Evolutionary conservation across 352 stramenopile genomes (phyloP).

Genomic region (Phytophthora megakarya): DNA sequence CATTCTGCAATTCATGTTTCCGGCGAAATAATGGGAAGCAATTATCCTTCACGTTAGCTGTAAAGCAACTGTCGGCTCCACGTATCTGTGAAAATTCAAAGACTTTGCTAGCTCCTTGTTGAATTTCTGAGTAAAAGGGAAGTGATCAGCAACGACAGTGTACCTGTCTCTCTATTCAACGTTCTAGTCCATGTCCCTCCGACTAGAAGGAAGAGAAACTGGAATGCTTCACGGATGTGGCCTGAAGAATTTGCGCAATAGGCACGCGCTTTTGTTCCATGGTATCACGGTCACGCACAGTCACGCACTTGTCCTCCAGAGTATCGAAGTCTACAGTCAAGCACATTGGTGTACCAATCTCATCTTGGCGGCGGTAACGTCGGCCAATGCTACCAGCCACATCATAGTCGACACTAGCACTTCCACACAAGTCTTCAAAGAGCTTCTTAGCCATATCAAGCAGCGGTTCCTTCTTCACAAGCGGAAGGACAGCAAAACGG

Average conservation of each 20-base stretch:
- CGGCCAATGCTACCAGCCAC: slow-evolving; percentile 86
- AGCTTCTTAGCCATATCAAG: slow-evolving; percentile 88
- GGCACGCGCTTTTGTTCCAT: slow-evolving; percentile 96
- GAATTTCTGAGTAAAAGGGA: too few relatives aligned
- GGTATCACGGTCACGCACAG: slow-evolving; percentile 94
- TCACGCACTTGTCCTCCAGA: slow-evolving; percentile 95
- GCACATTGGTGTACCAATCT: slow-evolving; percentile 97
- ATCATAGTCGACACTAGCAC: slow-evolving; percentile 93
- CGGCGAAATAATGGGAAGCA: slow-evolving; percentile 67
- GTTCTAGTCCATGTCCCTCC: neutral
- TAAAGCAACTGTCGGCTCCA: too few relatives aligned
- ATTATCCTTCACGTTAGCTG: slow-evolving; percentile 12
- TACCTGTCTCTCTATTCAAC: slow-evolving; percentile 28
- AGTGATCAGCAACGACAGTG: neutral
- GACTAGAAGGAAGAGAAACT: slow-evolving; percentile 52
- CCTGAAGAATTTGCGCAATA: slow-evolving; percentile 87
- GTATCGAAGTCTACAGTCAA: slow-evolving; percentile 98
- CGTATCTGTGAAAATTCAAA: too few relatives aligned
- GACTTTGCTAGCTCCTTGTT: too few relatives aligned
- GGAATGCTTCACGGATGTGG: slow-evolving; percentile 37
- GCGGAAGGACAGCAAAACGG: slow-evolving; percentile 91
- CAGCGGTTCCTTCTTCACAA: slow-evolving; percentile 96
- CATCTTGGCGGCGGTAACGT: slow-evolving; percentile 96
- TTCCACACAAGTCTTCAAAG: slow-evolving; percentile 88
- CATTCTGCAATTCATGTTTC: slow-evolving; percentile 52